Evolutionary conservation across 306 rosid genomes (phyloP).

Genomic region (Crotalaria pallida): DNA sequence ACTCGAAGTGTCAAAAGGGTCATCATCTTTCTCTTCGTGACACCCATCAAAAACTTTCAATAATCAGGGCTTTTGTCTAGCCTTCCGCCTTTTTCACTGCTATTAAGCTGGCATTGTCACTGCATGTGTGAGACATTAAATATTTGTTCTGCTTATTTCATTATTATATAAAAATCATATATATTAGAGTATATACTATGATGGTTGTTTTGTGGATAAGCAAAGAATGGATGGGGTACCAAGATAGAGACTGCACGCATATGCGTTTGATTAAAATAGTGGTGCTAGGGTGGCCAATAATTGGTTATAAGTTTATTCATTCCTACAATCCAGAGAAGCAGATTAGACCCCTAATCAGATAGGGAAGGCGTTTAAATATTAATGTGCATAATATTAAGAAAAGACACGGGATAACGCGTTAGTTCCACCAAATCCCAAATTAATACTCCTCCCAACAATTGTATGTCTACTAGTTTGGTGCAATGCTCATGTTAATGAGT

Average conservation of each 20-base stretch:
- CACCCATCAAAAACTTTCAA: not conserved
- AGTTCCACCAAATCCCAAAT: constrained; percentile 65
- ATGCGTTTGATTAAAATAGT: constrained; percentile 31
- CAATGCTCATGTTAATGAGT: constrained; percentile 17
- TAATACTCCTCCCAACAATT: constrained; percentile 33
- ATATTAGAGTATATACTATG: not conserved
- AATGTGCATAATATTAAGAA: constrained; percentile 20
- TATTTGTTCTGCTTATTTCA: not conserved
- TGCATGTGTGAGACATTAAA: not conserved
- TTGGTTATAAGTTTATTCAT: constrained; percentile 15
- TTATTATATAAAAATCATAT: not conserved
- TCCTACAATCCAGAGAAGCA: constrained; percentile 21
- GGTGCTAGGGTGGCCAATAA: constrained; percentile 25
- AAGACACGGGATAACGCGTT: constrained; percentile 42
- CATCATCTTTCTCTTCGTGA: not conserved
- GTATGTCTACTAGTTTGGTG: constrained; percentile 22
- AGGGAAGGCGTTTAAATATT: constrained; percentile 2
- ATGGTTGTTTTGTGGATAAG: constrained; percentile 55
- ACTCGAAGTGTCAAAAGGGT: not conserved
- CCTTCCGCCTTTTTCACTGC: not conserved
- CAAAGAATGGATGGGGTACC: constrained; percentile 46
- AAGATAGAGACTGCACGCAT: constrained; percentile 45
- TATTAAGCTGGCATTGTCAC: not conserved
- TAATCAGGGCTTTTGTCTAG: not conserved
- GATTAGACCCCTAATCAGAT: constrained; percentile 4